Evolutionary conservation across 257 asterid species (phyloP), one percentile per base, ranked within the genome.

Genomic region (Cinchona pubescens): DNA sequence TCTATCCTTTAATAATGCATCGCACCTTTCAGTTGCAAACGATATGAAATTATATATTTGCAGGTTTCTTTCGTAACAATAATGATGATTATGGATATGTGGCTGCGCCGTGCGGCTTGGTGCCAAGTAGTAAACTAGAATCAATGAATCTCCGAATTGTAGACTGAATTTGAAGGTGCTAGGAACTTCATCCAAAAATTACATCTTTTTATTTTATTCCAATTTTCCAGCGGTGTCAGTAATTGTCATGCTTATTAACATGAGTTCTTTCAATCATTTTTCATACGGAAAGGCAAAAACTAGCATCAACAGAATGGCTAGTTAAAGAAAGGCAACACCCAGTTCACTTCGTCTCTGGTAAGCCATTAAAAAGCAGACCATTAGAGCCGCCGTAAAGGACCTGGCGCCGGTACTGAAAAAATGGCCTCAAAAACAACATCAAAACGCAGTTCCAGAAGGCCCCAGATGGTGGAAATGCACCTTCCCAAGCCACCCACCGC

Each of bases 391-490:
- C 30, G 73, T 30, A 34, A 79, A 69, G 46, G 61, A 53, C 37
- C 43, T 37, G 7, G 69, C 43, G 7, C 19, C 76, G 11, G 60
- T 29, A 21, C 25, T 62, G 14, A n/a, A n/a, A n/a, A n/a, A n/a
- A 61, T 73, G 3, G 69, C 34, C 0, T 75, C 79, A n/a, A n/a
- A 79, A 61, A 69, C 53, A 61, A 66, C 69, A 6, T 72, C 68
- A 42, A 51, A 79, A 30, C 79, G 79, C 42, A 14, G 69, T n/a
- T 79, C 79, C 23, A 62, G 79, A 14, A 79, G 76, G 3, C 76
- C 43, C 79, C 76, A 49, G 25, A 79, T 45, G 4, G 73, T 75
- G 16, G 79, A 15, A 55, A 79, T 42, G 62, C 60, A 79, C 59
- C 74, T 37, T 15, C 76, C 69, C 30, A 75, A 13, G 56, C 45